Evolutionary conservation across 2,329 filamentous ascomycete genomes (phyloP).

Genomic region (Remersonia thermophila): DNA sequence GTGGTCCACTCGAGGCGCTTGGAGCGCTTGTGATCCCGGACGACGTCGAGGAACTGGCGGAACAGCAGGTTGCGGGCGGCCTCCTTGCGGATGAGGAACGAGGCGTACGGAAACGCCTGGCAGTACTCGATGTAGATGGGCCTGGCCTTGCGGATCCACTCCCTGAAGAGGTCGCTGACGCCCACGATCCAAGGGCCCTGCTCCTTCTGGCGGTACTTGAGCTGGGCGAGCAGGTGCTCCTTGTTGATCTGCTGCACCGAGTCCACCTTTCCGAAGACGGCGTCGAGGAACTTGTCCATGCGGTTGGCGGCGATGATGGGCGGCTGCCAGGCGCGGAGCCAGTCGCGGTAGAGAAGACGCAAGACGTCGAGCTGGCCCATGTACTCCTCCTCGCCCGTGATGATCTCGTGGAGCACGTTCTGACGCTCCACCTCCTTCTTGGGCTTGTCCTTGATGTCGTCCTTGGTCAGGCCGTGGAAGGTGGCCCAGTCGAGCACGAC

Average conservation of each 20-base stretch:
- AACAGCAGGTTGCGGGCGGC: conserved; percentile 76
- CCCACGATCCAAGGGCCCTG: conserved; percentile 90
- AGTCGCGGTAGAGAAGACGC: conserved; percentile 72
- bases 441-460: conserved; percentile 55
- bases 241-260: conserved; percentile 83
- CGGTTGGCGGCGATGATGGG: conserved; percentile 70
- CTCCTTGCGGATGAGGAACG: conserved; percentile 73
- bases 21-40: conserved; percentile 64
- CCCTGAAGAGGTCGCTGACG: conserved; percentile 93
- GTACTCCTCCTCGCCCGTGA: conserved; percentile 83
- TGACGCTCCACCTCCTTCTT: conserved; percentile 89
- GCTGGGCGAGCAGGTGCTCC: conserved; percentile 78
- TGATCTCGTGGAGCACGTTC: conserved; percentile 89
- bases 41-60: conserved; percentile 70
- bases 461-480: conserved; percentile 74
- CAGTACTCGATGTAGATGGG: conserved; percentile 86
- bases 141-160: conserved; percentile 95
- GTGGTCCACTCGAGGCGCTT: conserved; percentile 86
- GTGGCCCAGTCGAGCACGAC: conserved; percentile 77
- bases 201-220: conserved; percentile 94
- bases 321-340: conserved; percentile 58
- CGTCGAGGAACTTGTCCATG: conserved; percentile 64
- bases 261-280: conserved; percentile 86
- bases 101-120: conserved; percentile 71
- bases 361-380: conserved; percentile 84